phyloP scores from a whole-genome alignment of 73 alveolate species.

The Blepharisma japonicum region DNA sequence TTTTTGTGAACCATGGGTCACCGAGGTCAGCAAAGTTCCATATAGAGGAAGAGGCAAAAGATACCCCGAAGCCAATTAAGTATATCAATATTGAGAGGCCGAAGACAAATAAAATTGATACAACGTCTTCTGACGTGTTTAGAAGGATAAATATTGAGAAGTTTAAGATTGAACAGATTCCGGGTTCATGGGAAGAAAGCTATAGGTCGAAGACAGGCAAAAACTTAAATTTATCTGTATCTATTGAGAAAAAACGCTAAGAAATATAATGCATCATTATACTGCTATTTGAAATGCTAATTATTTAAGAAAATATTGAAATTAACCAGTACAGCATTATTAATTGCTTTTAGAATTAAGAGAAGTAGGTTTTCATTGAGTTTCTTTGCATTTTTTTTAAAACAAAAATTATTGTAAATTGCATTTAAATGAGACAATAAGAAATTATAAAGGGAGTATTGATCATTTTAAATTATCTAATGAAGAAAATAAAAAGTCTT shows the following conservation, averaged over 20 bases:
- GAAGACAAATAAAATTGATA: not conserved
- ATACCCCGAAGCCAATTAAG: not conserved
- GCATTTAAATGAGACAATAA: too few species aligned
- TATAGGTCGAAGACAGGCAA: constrained; percentile 15
- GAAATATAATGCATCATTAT: too few species aligned
- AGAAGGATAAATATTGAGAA: constrained; percentile 23
- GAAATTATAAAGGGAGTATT: too few species aligned
- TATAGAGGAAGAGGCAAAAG: not conserved
- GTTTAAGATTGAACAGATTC: constrained; percentile 20
- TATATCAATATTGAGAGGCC: not conserved
- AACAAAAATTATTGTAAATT: too few species aligned
- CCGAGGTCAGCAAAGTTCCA: not conserved
- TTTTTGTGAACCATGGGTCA: not conserved
- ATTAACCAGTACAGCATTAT: too few species aligned
- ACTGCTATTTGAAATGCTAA: too few species aligned
- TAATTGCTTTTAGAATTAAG: too few species aligned
- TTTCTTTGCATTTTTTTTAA: too few species aligned
- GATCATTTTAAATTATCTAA: too few species aligned
- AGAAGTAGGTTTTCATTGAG: too few species aligned
- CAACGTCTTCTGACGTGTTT: not conserved
- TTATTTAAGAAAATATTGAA: too few species aligned
- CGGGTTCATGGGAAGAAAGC: constrained; percentile 13
- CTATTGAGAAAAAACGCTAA: not conserved
- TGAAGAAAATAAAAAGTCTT: too few species aligned
- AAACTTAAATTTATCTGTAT: not conserved